Conservation (phyloP, 768 basidiomycete species). For the Albatrellus ellisii region DNA sequence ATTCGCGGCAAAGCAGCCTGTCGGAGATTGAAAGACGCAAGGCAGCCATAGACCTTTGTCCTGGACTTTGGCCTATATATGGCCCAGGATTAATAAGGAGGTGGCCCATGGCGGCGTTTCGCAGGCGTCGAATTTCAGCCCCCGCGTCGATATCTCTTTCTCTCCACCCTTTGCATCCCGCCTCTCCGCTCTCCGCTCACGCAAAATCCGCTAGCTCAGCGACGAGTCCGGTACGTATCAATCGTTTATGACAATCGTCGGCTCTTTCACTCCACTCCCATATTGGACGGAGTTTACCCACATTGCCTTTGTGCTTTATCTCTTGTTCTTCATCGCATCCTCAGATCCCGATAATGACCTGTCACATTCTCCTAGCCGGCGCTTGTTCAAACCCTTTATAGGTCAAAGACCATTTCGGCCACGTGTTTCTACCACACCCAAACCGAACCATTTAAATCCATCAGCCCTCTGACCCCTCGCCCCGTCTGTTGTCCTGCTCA, state of each 20-base stretch:
- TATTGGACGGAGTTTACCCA: too few species aligned
- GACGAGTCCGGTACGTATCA: conserved; percentile 10
- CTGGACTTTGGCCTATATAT: too few species aligned
- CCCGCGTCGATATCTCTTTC: conserved; percentile 7
- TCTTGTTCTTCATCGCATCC: background rate
- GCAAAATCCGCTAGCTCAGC: conserved; percentile 14
- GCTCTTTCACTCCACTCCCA: too few species aligned
- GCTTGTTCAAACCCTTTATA: conserved; percentile 4
- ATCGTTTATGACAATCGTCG: too few species aligned
- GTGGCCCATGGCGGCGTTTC: background rate
- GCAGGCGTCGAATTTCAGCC: conserved; percentile 14
- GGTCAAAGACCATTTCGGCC: conserved; percentile 6
- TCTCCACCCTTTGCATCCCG: conserved; percentile 8
- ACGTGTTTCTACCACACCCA: conserved; percentile 9
- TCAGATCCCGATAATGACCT: background rate
- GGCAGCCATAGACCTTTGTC: too few species aligned
- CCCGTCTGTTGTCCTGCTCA: conserved; percentile 9
- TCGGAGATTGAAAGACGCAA: too few species aligned
- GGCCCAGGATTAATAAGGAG: too few species aligned
- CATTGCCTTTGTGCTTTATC: background rate
- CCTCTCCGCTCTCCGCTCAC: conserved; percentile 11
- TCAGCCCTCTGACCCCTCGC: conserved; percentile 10
- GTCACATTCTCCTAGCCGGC: conserved; percentile 2
- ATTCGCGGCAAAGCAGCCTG: too few species aligned
- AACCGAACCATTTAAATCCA: conserved; percentile 11